Percentiles rank a stretch among this genome's conserved stretches.
phyloP scores from a whole-genome alignment of 768 basidiomycete species.

The Amylocystis lapponica region DNA sequence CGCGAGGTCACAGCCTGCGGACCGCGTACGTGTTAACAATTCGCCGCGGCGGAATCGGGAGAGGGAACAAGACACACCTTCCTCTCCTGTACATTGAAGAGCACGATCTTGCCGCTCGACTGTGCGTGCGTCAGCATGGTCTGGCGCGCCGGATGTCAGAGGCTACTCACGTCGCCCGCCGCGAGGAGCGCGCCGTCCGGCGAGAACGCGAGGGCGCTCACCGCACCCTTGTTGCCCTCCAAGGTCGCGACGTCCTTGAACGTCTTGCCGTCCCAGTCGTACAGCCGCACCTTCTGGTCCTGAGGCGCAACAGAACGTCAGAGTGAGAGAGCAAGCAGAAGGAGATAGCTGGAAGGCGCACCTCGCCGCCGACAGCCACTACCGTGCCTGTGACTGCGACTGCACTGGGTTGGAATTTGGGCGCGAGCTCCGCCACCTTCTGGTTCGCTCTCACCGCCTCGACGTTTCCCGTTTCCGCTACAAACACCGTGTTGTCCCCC shows the following conservation, averaged over 20 bases:
- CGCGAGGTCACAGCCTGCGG: constrained; percentile 58
- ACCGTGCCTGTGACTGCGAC: constrained; percentile 46
- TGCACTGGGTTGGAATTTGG: constrained; percentile 48
- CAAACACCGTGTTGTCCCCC: constrained; percentile 59
- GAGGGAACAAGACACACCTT: constrained; percentile 36
- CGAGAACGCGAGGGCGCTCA: constrained; percentile 77
- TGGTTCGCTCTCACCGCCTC: constrained; percentile 72
- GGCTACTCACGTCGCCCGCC: constrained; percentile 73
- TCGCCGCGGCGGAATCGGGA: background rate
- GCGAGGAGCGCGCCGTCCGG: constrained; percentile 71
- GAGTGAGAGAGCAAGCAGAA: background rate
- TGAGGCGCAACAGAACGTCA: constrained; percentile 20
- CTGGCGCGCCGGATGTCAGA: background rate
- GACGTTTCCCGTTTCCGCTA: constrained; percentile 49
- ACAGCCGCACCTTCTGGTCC: constrained; percentile 73
- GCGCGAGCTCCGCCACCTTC: constrained; percentile 49
- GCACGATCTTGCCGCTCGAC: constrained; percentile 76
- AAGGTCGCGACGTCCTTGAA: constrained; percentile 52
- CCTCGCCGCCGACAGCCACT: constrained; percentile 75
- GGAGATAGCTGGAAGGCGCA: constrained; percentile 26
- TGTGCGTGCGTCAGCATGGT: constrained; percentile 23
- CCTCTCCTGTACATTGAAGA: constrained; percentile 66
- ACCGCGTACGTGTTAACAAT: background rate
- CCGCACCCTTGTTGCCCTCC: constrained; percentile 61
- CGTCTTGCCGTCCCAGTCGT: constrained; percentile 63